Evolutionary conservation across 106 monocot species (phyloP).

Genomic region (Iris macrosiphon): DNA sequence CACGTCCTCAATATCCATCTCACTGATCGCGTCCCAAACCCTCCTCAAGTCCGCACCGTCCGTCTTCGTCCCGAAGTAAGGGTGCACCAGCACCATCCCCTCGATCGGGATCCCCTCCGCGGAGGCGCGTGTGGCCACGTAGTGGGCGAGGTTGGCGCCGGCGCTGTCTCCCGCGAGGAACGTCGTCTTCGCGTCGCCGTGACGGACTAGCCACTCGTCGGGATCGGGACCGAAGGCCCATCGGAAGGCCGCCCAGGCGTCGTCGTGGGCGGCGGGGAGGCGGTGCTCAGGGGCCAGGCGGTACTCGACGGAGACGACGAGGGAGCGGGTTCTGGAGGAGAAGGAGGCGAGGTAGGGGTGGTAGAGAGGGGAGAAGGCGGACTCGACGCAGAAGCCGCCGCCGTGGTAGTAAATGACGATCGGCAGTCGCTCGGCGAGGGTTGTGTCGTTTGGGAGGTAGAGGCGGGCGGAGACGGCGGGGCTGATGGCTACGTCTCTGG

Average conservation of each 20-base stretch:
- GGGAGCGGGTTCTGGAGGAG: background rate
- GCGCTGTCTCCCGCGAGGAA: slow-evolving; percentile 10
- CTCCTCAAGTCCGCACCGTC: background rate
- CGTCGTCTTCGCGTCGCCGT: background rate
- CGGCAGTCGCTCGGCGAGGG: background rate
- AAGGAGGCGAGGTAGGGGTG: slow-evolving; percentile 15
- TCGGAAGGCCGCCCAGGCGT: slow-evolving; percentile 9
- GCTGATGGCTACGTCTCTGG: slow-evolving; percentile 2
- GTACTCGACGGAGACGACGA: slow-evolving; percentile 18
- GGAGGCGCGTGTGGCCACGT: slow-evolving; percentile 6
- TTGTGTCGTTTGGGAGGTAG: background rate
- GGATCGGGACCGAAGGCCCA: background rate
- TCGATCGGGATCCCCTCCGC: background rate
- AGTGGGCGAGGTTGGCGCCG: slow-evolving; percentile 9
- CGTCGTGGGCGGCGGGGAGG: slow-evolving; percentile 29
- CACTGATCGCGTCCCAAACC: background rate
- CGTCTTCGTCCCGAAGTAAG: slow-evolving; percentile 4
- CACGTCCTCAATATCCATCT: background rate
- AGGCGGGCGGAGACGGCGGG: slow-evolving; percentile 8
- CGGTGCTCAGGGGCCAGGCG: slow-evolving; percentile 31
- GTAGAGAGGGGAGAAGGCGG: slow-evolving; percentile 5
- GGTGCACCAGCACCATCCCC: slow-evolving; percentile 1
- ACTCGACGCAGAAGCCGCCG: slow-evolving; percentile 9
- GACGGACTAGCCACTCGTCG: slow-evolving; percentile 1
- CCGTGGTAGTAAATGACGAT: slow-evolving; percentile 13